phyloP scores from a whole-genome alignment of 257 asterid genomes.

The Nicotiana otophora region DNA sequence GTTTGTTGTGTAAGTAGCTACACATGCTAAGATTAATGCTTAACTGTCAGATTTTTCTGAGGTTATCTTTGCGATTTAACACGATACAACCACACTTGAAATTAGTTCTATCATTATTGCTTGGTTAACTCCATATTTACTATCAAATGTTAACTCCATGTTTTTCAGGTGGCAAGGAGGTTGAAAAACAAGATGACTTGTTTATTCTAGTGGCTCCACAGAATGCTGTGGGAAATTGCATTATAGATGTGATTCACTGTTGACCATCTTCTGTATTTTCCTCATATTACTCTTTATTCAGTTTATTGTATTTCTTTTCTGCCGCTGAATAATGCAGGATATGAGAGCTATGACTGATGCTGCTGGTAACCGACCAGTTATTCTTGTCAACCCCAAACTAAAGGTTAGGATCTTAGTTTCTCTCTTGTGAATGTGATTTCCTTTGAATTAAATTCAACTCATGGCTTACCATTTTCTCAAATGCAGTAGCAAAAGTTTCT shows the following conservation, averaged over 20 bases:
- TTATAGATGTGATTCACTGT: conserved; percentile 57
- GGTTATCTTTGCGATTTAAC: not conserved
- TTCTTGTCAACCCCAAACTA: conserved; percentile 75
- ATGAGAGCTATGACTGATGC: conserved; percentile 92
- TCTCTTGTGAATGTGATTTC: not conserved
- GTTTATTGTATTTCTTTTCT: not conserved
- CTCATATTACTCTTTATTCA: not conserved
- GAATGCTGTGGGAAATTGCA: conserved; percentile 92
- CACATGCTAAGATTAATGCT: not conserved
- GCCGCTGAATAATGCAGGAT: conserved; percentile 50
- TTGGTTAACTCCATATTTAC: not conserved
- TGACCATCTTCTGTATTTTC: conserved; percentile 8
- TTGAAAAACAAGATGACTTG: conserved; percentile 80
- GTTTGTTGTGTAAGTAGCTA: not conserved
- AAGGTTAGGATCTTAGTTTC: conserved; percentile 38
- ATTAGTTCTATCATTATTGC: not conserved
- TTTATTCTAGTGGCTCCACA: conserved; percentile 97
- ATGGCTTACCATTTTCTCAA: no score
- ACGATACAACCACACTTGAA: not conserved
- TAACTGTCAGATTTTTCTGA: not conserved
- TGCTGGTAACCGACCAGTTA: conserved; percentile 78
- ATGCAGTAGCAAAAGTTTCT: no score
- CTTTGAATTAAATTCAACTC: no score
- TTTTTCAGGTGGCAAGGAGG: conserved; percentile 78
- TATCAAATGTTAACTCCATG: conserved; percentile 4